phyloP scores from a whole-genome alignment of 2,329 filamentous ascomycete species.

The Trematosphaeria pertusa region DNA sequence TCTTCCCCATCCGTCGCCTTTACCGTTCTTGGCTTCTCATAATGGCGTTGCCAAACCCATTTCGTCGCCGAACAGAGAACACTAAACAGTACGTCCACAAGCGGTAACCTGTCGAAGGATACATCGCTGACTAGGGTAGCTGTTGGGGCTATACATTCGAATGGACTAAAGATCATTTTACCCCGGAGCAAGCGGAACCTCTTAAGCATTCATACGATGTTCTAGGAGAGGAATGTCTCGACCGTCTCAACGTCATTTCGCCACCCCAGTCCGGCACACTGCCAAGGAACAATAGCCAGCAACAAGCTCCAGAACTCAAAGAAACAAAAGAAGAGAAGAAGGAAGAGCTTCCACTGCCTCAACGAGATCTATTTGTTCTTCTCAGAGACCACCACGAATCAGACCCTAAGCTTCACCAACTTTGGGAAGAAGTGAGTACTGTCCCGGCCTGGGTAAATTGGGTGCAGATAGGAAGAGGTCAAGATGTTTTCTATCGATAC shows the following conservation, averaged over 20 bases:
- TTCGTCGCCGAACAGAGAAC: slow-evolving; percentile 51
- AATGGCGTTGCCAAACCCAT: slow-evolving; percentile 55
- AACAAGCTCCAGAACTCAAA: slow-evolving; percentile 30
- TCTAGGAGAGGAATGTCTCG: slow-evolving; percentile 70
- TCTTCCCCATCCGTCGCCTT: not conserved
- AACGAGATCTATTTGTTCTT: slow-evolving; percentile 69
- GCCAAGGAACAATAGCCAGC: slow-evolving; percentile 47
- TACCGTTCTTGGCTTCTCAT: not conserved
- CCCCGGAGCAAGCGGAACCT: slow-evolving; percentile 64
- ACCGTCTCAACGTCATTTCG: slow-evolving; percentile 68
- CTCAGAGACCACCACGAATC: slow-evolving; percentile 64
- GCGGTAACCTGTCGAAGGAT: slow-evolving; percentile 16
- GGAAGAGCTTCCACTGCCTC: slow-evolving; percentile 40
- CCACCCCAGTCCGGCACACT: slow-evolving; percentile 52
- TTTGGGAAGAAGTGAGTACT: slow-evolving; percentile 73
- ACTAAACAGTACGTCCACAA: slow-evolving; percentile 47
- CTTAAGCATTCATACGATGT: slow-evolving; percentile 72
- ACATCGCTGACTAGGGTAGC: slow-evolving; percentile 37
- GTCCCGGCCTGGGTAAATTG: slow-evolving; percentile 80
- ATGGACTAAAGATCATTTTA: slow-evolving; percentile 70
- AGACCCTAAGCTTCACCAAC: slow-evolving; percentile 61
- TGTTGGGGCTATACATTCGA: slow-evolving; percentile 73
- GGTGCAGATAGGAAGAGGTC: slow-evolving; percentile 75
- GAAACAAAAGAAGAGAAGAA: slow-evolving; percentile 40
- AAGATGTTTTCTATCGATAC: slow-evolving; percentile 80